Evolutionary conservation across 345 rosid genomes (phyloP), one percentile per base, ranked within the genome.

Genomic region (Eucalyptus coolabah): DNA sequence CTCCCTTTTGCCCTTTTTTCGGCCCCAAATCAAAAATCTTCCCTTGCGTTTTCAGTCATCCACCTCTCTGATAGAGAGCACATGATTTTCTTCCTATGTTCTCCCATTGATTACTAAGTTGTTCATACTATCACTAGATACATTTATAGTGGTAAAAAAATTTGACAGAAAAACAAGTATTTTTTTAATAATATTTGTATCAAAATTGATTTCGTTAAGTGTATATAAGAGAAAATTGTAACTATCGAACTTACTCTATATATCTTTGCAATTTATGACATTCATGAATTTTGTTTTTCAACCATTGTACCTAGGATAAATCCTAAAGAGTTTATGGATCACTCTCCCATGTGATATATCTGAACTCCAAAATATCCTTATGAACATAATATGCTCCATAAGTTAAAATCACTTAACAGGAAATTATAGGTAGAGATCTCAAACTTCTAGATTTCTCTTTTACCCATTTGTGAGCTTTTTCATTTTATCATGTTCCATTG

Each of bases 241-340:
- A 65, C 21, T 65, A 65, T n/a, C 19, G 1, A 0, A 65, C 3
- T 65, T 15, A 30, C 4, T 59, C 32, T 28, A 63, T 63, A 63
- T 1, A 0, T 6, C 69, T 63, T 30, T 65, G 3, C 40, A 65
- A 65, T n/a, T 65, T 0, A n/a, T 14, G 0, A 2, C 0, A 0
- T 34, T 65, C 77, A 16, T 65, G 40, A 65, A 65, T n/a, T 65
- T n/a, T 65, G 0, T 65, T 34, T n/a, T 15, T 9, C 0, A n/a
- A 8, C 77, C 77, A n/a, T n/a, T 65, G 18, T 16, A n/a, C 21
- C 21, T 15, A n/a, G 21, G 40, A 65, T 72, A 72, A 72, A 72
- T 37, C 12, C 47, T 19, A 72, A 72, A 23, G 0, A 19, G 8
- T 72, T 21, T 19, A 72, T 72, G 0, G 8, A 5, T 72, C 9